Percentiles rank a stretch among this genome's conserved stretches.
phyloP scores from a whole-genome alignment of 306 rosid genomes.

The cucumber (Cucumis sativus) region DNA sequence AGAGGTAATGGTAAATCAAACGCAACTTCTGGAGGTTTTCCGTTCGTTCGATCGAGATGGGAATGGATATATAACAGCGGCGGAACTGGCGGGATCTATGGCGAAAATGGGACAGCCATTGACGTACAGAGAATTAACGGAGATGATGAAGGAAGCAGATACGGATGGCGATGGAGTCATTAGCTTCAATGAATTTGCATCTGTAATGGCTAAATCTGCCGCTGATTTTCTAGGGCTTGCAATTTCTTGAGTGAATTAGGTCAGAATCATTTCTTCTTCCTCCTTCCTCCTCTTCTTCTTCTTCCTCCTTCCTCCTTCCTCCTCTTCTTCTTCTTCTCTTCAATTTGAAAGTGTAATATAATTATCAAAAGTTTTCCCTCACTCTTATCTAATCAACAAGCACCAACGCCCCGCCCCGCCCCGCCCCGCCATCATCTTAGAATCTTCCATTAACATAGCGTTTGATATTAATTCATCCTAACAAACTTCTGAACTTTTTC shows the following conservation, averaged over 20 bases:
- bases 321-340: background rate
- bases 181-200: conserved; percentile 60
- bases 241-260: conserved; percentile 9
- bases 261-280: background rate
- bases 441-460: background rate
- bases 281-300: too few relatives aligned
- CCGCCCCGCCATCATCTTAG: background rate
- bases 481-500: background rate
- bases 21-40: conserved; percentile 43
- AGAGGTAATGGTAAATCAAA: conserved; percentile 13
- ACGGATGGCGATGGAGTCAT: conserved; percentile 68
- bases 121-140: conserved; percentile 59
- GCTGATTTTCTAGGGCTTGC: conserved; percentile 45
- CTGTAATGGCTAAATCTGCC: conserved; percentile 60
- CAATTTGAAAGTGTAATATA: background rate
- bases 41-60: conserved; percentile 71
- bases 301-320: too few relatives aligned
- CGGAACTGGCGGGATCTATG: conserved; percentile 71
- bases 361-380: background rate
- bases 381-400: background rate
- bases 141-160: conserved; percentile 78
- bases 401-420: background rate
- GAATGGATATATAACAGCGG: conserved; percentile 58
- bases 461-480: background rate
- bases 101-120: conserved; percentile 83